Base-by-base conservation (phyloP, 2,329 filamentous ascomycete genomes). In the Alternaria ethzedia region DNA sequence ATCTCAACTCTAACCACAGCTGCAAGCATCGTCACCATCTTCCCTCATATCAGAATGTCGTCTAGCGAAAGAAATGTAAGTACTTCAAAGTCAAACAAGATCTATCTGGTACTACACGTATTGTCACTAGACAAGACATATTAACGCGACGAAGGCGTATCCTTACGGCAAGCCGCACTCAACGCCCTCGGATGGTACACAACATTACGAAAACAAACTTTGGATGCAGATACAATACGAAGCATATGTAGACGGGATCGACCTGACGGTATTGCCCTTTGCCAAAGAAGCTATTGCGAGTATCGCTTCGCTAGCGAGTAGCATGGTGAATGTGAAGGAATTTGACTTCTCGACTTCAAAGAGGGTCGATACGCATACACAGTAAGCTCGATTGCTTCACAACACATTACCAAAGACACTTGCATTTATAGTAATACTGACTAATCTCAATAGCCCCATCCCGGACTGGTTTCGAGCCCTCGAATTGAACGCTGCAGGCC, bases 281-380 rank as follows among this genome's bases (percentile, higher is more conserved):
- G 63, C 71, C 20, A 26, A 66, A 20, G 67, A 72, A 47, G 78
- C 77, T 0, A 67, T 81, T 2, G 26, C 41, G 8, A 75, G 71
- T 30, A 78, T 81, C 58, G 26, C 69, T 17, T 44, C 44, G 8
- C 66, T 80, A 41, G 70, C 69, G 10, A 26, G 63, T 25, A 47
- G 61, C 6, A 28, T 23, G 15, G 41, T 56, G 6, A 41, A 63
- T 13, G 15, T 67, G 2, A 28, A 54, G 3, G 10, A 30, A 12
- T 51, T 61, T 15, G 44, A 59, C 44, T 75, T 74, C 56, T 52
- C 26, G 11, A 60, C 59, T 11, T 73, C 74, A 17, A 70, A 64
- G 9, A 68, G 72, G 13, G 73, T 80, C 54, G 79, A 81, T 61
- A 76, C 77, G 1, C 79, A 81, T 61, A 76, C 73, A 10, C 79